Base-by-base conservation (phyloP, 129 eudicot species). In the Heracleum sosnowskyi region DNA sequence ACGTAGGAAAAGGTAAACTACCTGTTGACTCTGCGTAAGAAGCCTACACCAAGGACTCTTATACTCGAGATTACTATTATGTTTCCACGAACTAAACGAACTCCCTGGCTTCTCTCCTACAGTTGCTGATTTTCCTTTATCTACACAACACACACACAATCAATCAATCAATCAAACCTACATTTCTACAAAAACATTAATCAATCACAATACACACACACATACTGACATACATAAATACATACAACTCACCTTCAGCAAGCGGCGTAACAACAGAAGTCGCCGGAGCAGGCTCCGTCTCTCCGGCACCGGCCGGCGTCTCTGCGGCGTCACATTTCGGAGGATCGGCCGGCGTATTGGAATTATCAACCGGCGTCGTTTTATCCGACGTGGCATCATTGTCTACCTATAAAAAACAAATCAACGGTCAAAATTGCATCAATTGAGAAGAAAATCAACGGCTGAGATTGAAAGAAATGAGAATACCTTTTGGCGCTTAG, bases 31-130 rank as follows among this genome's bases (percentile, higher is more conserved):
- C 85, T 91, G 91, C 4, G 98, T 46, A 73, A 93, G 87, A 72
- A 93, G 91, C 80, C 77, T 86, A 81, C 92, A 89, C 98, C 97
- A 91, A 74, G 98, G 97, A 7, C 82, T 68, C 17, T 81, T 78
- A 17, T 82, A 81, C 72, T 86, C 89, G 42, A 26, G 77, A 73
- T 79, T 79, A 77, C 75, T 78, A 75, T 76, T 82, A 76, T 80
- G 89, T 77, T 86, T 87, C 92, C 82, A 83, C 10, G 90, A 84
- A 79, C 90, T 72, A 73, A 84, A 78, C 12, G 93, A 88, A 79
- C 87, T 83, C 69, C 83, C 78, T 7, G 85, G 85, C 72, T 87
- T 91, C 37, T 88, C 88, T 26, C 74, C 81, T 15, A 69, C 60
- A 83, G 83, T 79, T 33, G 96, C 87, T 77, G 87, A 77, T 10